Evolutionary conservation across 768 basidiomycete species (phyloP).

Genomic region (Peribolospora kevripleyi): DNA sequence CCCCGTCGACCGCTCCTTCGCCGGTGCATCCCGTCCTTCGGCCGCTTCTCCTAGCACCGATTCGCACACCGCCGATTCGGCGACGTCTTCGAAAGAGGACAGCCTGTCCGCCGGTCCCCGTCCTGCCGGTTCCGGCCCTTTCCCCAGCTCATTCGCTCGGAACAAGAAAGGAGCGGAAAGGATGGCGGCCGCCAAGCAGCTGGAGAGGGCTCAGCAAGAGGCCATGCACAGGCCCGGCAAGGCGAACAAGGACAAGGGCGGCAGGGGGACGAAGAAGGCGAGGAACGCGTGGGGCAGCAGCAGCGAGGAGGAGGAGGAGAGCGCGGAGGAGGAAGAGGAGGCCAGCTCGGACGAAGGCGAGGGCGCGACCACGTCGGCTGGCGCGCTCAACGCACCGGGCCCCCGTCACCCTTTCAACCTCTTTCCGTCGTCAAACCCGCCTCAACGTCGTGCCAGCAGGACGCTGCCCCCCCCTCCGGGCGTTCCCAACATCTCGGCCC

Average conservation of each 20-base stretch:
- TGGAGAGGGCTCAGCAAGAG: slow-evolving; percentile 56
- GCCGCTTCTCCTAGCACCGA: not conserved
- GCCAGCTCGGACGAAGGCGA: slow-evolving; percentile 12
- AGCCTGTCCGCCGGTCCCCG: slow-evolving; percentile 4
- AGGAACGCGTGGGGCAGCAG: slow-evolving; percentile 36
- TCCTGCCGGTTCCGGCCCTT: slow-evolving; percentile 21
- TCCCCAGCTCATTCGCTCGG: slow-evolving; percentile 68
- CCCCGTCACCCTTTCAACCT: too few species aligned
- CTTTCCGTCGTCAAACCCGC: too few species aligned
- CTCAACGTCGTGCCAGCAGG: too few species aligned
- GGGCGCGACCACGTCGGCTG: too few species aligned
- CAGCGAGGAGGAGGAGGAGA: slow-evolving; percentile 59
- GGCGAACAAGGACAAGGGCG: slow-evolving; percentile 18
- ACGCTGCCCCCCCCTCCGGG: too few species aligned
- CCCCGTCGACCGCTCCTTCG: too few species aligned
- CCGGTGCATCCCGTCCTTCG: too few species aligned
- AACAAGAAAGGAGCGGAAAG: slow-evolving; percentile 63
- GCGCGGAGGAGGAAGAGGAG: slow-evolving; percentile 40
- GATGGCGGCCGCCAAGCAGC: slow-evolving; percentile 57
- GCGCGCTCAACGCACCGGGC: too few species aligned
- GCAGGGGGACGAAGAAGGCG: slow-evolving; percentile 22
- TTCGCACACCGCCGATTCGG: too few species aligned
- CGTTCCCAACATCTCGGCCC: too few species aligned
- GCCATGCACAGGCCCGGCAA: slow-evolving; percentile 48
- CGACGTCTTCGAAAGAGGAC: too few species aligned